Percentiles rank a stretch among this genome's conserved stretches.
phyloP scores from a whole-genome alignment of 148 eudicot species.

The Rhododendron henanense region DNA sequence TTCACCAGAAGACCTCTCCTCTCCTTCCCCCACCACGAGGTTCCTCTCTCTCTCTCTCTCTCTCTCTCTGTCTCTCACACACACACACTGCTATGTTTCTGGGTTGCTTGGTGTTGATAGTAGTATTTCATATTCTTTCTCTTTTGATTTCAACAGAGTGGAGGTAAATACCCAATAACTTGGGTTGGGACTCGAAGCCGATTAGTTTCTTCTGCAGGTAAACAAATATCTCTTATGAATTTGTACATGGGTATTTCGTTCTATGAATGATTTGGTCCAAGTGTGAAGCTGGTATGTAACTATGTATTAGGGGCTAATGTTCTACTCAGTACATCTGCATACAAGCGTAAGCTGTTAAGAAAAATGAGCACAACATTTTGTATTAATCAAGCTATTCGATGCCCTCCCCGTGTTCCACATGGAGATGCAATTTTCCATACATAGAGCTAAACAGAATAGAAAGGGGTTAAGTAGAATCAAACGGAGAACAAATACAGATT shows the following conservation, averaged over 20 bases:
- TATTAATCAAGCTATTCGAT: background rate
- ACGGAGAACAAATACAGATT: background rate
- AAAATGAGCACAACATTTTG: background rate
- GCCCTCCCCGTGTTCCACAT: background rate
- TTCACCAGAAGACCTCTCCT: conserved; percentile 3
- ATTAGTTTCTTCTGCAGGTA: conserved; percentile 26
- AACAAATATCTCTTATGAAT: background rate
- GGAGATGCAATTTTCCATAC: background rate
- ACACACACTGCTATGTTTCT: background rate
- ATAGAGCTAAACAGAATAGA: background rate
- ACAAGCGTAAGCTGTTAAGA: background rate
- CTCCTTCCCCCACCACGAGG: conserved; percentile 9
- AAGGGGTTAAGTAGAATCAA: background rate
- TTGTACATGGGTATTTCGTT: background rate
- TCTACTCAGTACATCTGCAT: background rate
- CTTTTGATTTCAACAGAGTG: background rate
- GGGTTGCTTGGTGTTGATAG: background rate
- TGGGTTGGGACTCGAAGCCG: conserved; percentile 4
- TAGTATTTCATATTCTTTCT: background rate
- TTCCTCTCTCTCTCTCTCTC: conserved; percentile 5
- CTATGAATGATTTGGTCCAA: background rate
- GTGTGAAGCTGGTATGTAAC: background rate
- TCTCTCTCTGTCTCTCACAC: background rate
- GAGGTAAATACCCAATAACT: conserved; percentile 1
- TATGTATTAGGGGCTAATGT: background rate